Base-by-base conservation (phyloP, 352 stramenopile species). In the Globisporangium orthogonon region DNA sequence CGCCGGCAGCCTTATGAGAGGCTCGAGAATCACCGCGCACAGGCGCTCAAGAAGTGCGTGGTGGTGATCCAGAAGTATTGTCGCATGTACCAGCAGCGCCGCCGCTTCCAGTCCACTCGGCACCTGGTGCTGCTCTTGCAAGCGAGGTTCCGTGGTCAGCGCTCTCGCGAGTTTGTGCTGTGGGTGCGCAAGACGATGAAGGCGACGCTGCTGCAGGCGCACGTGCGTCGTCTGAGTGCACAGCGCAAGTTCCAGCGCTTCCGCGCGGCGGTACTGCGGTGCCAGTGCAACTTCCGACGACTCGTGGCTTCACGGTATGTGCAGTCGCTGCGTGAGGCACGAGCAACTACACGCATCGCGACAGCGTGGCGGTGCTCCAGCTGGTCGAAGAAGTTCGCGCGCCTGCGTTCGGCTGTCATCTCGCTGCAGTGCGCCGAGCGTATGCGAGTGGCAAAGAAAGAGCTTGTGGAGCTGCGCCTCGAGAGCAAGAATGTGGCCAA, bases 1-100 rank as follows among this genome's bases (percentile, higher is more conserved):
- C 85, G 92, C 37, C 96, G 97, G 49, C 82, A 89, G 29, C 86
- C 91, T 18, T 97, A 97, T 67, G 94, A 98, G 65, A 84, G 87
- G 52, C 77, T 98, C 14, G 94, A 98, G 58, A 85, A 76, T 60
- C 37, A 87, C 33, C 65, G 78, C 17, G 69, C 71, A 6, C 33
- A 60, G 30, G 65, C 71, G 17, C 62, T 71, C 3, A 56, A 63
- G 6, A 45, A 50, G 15, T 73, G 78, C 4, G 76, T 73, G 10
- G 50, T 76, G 15, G n/a, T 68, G 29, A 66, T 90, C 9, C 82
- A 95, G 64, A 74, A 69, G 28, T 71, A 74, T 15, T 52, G 69
- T 13, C 78, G 76, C 39, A 82, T 81, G 35, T 79, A 78, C 40
- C 41, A 71, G 31, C 71, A 69, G 9, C 75, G 71, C 4, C 64